These are phyloP conservation scores for Colletotrichum sp. DNA, from an alignment of 2,329 filamentous ascomycete genomes.

Conservation along the genomic window DNA sequence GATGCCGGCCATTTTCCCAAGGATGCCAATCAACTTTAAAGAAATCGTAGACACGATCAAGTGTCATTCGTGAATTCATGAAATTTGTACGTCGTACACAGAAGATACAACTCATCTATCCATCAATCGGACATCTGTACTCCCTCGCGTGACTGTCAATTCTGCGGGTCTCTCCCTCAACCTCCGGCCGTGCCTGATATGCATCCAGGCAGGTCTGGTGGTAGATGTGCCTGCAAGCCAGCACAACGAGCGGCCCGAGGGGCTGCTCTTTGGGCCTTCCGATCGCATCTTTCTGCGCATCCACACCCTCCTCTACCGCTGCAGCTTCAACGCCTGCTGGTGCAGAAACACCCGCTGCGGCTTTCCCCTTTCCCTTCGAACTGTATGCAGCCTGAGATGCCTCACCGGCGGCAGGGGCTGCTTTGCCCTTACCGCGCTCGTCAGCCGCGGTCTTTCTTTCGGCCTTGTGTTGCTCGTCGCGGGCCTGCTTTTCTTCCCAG, in stretches of 20 bases:
- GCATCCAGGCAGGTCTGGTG: constrained; percentile 74
- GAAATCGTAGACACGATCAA: not conserved
- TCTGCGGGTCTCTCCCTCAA: constrained; percentile 43
- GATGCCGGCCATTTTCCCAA: not conserved
- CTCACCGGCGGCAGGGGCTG: constrained; percentile 26
- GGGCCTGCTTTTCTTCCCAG: constrained; percentile 71
- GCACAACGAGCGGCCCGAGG: constrained; percentile 69
- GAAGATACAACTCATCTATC: constrained; percentile 34
- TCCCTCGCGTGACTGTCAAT: constrained; percentile 48
- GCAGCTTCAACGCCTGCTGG: constrained; percentile 37
- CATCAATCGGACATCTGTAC: constrained; percentile 64
- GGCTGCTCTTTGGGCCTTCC: constrained; percentile 44
- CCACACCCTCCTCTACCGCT: constrained; percentile 39
- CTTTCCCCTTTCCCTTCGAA: constrained; percentile 60
- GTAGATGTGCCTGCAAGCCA: constrained; percentile 75
- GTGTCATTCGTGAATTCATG: constrained; percentile 18
- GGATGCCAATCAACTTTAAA: not conserved
- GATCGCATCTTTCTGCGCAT: constrained; percentile 34
- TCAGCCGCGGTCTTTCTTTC: constrained; percentile 47
- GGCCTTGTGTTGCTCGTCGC: constrained; percentile 50
- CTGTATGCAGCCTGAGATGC: constrained; percentile 28
- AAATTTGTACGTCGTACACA: constrained; percentile 20
- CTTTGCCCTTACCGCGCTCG: constrained; percentile 45
- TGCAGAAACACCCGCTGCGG: constrained; percentile 54
- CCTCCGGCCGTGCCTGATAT: constrained; percentile 59